Conservation (phyloP, 176 grass and related monocot species). For the Triticum monococcum region DNA sequence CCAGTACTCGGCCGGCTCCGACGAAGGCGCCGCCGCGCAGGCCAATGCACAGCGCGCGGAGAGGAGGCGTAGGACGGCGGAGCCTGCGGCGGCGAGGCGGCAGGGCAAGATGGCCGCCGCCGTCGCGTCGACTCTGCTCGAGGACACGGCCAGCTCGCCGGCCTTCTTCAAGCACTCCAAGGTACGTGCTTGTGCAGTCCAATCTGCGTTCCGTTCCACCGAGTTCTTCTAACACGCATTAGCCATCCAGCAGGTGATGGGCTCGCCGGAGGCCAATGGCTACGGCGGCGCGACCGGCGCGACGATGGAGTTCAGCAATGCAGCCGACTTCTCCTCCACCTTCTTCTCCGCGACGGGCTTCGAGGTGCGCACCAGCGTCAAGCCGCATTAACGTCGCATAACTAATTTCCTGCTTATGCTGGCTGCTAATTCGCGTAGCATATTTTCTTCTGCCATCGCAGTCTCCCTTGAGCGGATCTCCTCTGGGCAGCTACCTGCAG, state of each 20-base stretch:
- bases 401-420: not conserved
- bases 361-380: constrained; percentile 18
- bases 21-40: not conserved
- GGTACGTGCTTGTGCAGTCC: not conserved
- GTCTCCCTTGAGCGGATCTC: constrained; percentile 24
- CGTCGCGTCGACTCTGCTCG: constrained; percentile 50
- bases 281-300: not conserved
- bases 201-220: not conserved
- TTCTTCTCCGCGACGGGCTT: constrained; percentile 42
- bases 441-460: not conserved
- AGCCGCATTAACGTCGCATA: not conserved
- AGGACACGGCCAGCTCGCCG: constrained; percentile 96
- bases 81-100: constrained; percentile 23
- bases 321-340: constrained; percentile 46
- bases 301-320: constrained; percentile 31
- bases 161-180: constrained; percentile 51
- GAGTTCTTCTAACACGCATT: not conserved
- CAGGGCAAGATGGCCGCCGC: constrained; percentile 27
- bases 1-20: constrained; percentile 45
- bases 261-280: constrained; percentile 8
- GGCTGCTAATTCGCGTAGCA: constrained; percentile 8
- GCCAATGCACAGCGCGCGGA: not conserved
- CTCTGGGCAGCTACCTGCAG: constrained; percentile 44
- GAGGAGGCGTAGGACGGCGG: constrained; percentile 35
- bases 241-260: constrained; percentile 14